Percentiles rank a stretch among this genome's conserved stretches.
Conservation (phyloP, 495 filamentous ascomycete species). For the Penicillium paradoxum region DNA sequence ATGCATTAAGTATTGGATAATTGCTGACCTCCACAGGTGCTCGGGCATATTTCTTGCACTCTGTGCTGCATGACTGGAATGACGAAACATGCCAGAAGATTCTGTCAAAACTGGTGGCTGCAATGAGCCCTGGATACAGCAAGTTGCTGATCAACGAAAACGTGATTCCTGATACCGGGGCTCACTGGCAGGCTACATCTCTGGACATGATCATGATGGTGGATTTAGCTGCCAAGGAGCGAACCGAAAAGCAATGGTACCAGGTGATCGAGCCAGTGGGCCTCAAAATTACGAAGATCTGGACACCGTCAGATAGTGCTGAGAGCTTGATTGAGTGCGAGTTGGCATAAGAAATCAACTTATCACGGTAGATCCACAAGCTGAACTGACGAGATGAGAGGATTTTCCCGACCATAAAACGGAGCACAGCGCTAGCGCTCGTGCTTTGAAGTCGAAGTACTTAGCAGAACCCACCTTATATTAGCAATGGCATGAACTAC, state of each 20-base stretch:
- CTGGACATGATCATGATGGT: slow-evolving; percentile 34
- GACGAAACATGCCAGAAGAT: slow-evolving; percentile 38
- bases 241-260: slow-evolving; percentile 37
- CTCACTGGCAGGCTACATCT: slow-evolving; percentile 9
- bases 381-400: no score
- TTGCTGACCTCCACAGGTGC: slow-evolving; percentile 24
- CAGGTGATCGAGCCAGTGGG: slow-evolving; percentile 34
- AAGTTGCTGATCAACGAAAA: slow-evolving; percentile 32
- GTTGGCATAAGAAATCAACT: background rate
- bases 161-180: slow-evolving; percentile 28
- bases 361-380: background rate
- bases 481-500: no score
- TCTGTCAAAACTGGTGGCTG: slow-evolving; percentile 26
- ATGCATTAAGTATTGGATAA: slow-evolving; percentile 17
- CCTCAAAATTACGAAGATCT: slow-evolving; percentile 20
- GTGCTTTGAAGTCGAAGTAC: no score
- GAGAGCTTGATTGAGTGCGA: background rate
- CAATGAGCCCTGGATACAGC: slow-evolving; percentile 39
- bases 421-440: no score
- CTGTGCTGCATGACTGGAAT: slow-evolving; percentile 46
- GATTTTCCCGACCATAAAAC: no score
- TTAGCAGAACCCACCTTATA: no score
- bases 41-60: slow-evolving; percentile 35
- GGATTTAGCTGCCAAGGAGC: slow-evolving; percentile 21
- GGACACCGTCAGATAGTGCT: background rate